These are phyloP conservation scores for Zasmidium citrigriseum DNA, from an alignment of 2,329 filamentous ascomycete species.

Conservation along the genomic window DNA sequence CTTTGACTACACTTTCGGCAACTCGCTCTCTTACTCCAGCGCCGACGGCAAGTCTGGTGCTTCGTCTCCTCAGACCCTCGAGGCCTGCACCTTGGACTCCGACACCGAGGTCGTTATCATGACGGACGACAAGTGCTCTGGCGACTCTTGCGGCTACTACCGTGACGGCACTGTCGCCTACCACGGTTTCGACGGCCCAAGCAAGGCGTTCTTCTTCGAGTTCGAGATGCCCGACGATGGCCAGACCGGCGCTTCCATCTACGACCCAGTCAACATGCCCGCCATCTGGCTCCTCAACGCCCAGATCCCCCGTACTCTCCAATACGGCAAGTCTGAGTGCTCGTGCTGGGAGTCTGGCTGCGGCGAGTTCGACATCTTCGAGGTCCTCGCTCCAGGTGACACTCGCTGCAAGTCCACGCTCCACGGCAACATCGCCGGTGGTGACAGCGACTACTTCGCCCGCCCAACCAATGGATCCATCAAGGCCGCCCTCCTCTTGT, in stretches of 20 bases:
- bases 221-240: constrained; percentile 70
- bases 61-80: constrained; percentile 51
- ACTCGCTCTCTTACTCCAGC: constrained; percentile 59
- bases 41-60: constrained; percentile 49
- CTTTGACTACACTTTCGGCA: constrained; percentile 57
- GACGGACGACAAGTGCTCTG: constrained; percentile 51
- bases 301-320: constrained; percentile 67
- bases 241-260: constrained; percentile 40
- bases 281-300: constrained; percentile 77
- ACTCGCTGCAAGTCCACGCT: constrained; percentile 69
- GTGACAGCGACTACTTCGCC: constrained; percentile 70
- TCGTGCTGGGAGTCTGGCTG: constrained; percentile 72
- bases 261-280: constrained; percentile 61
- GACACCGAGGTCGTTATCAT: constrained; percentile 55
- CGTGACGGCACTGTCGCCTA: constrained; percentile 43
- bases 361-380: constrained; percentile 75
- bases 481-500: constrained; percentile 66
- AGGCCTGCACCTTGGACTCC: constrained; percentile 52
- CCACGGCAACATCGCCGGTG: constrained; percentile 63
- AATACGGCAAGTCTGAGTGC: constrained; percentile 65
- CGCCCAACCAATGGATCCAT: constrained; percentile 62
- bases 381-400: constrained; percentile 67
- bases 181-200: constrained; percentile 69
- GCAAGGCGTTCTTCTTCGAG: constrained; percentile 73
- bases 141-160: constrained; percentile 40